Base-by-base conservation (phyloP, 306 rosid species). In the Inga leiocalycina region DNA sequence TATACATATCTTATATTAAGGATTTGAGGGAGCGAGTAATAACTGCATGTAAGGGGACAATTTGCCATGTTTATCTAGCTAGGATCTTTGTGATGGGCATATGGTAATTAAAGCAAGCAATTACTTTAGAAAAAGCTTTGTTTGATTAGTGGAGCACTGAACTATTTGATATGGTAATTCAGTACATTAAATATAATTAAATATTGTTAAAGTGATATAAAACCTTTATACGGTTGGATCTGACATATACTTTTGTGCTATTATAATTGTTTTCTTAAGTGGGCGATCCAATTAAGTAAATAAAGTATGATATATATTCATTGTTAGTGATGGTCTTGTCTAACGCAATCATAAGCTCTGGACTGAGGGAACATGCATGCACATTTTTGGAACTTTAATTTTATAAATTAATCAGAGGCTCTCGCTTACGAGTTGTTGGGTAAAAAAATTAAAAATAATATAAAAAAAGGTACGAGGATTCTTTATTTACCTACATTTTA, bases 61-160 rank as follows among this genome's bases (percentile, higher is more conserved):
- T 32, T 78, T 44, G 35, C 15, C 69, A 52, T 68, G 54, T 54
- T 78, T 78, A 72, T 71, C 62, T 22, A 65, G 68, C 51, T 35
- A 72, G 68, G 74, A 48, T 75, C 39, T 72, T 74, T 61, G 19
- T 43, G 41, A 83, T 79, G 84, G 82, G 64, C 81, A 80, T 52
- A 80, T 64, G 76, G 86, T 64, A 51, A 64, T 10, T 34, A 49
- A 56, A 86, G 73, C 49, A 52, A 86, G 75, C 72, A 49, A 73
- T 75, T 82, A 56, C 84, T 57, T 82, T 82, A 44, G 76, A 71
- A 71, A 71, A 79, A 51, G 16, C 34, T 86, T 35, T 65, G 86
- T 83, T 83, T 86, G 76, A 74, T 86, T 77, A 83, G 89, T 86
- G 89, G 89, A 83, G 89, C 89, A 86, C 89, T 80, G 56, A 46